These are phyloP conservation scores for Gossypium thurberi DNA, from an alignment of 345 rosid genomes.

Conservation along the genomic window DNA sequence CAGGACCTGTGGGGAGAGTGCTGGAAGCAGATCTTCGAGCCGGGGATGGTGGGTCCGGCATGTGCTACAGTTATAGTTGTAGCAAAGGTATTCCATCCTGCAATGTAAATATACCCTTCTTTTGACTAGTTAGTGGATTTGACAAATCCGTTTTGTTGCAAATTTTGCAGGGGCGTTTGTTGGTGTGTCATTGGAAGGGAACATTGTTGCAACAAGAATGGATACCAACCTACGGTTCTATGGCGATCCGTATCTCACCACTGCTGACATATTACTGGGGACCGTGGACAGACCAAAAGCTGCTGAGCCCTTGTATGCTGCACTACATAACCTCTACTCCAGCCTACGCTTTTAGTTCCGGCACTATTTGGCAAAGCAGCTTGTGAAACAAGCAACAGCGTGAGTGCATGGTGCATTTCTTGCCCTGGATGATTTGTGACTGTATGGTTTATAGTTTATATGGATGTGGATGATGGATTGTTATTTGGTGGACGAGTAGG, in stretches of 20 bases:
- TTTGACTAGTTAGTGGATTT: not conserved
- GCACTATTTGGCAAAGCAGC: not conserved
- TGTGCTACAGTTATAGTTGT: constrained; percentile 77
- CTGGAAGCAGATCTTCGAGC: constrained; percentile 91
- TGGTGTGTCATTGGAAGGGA: constrained; percentile 94
- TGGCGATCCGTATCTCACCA: constrained; percentile 86
- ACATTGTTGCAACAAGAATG: constrained; percentile 72
- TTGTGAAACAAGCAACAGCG: not conserved
- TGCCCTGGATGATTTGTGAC: not conserved
- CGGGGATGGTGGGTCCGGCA: constrained; percentile 71
- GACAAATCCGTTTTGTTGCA: not conserved
- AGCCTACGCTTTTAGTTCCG: constrained; percentile 25
- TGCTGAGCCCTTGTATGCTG: constrained; percentile 72
- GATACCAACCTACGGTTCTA: constrained; percentile 78
- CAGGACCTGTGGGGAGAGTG: constrained; percentile 97
- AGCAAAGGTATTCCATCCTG: constrained; percentile 60
- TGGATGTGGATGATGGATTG: not conserved
- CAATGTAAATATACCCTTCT: not conserved
- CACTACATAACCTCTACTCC: constrained; percentile 60
- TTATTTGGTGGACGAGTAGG: not conserved
- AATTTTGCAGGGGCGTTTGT: constrained; percentile 74
- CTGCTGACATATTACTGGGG: constrained; percentile 76
- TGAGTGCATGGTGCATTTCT: not conserved
- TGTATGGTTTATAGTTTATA: not conserved
- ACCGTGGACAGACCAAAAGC: constrained; percentile 82